Evolutionary conservation across 2,329 filamentous ascomycete genomes (phyloP), one percentile per base, ranked within the genome.

Genomic region (Hypoxylon sp.): DNA sequence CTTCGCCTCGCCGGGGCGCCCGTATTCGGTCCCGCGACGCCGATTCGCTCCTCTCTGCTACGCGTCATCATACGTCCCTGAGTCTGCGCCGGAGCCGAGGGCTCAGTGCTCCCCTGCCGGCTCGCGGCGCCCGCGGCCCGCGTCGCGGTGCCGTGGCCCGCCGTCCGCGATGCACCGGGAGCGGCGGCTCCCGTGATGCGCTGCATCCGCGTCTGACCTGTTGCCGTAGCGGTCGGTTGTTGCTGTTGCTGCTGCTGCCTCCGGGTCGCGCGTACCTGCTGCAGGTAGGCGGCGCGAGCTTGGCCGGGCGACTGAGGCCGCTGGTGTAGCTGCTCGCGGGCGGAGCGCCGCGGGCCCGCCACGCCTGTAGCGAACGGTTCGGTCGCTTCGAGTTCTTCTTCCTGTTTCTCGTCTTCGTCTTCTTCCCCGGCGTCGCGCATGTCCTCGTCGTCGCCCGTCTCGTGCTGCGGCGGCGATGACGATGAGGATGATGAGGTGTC

Each of bases 21-120:
- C 26, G 43, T 23, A 3, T 21, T 35, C 31, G 35, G 40, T 2
- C 37, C 58, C 6, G 58, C 59, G 21, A 64, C 41, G 0, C 66
- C 70, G 20, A 71, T 70, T 7, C 71, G 60, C 62, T 73, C 71
- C 9, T 72, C 71, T 9, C 70, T 62, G 27, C 68, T 72, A 41
- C 71, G 62, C 31, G 70, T 72, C 59, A 69, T 55, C 58, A 69
- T 57, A 15, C 70, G 66, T 3, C 64, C 48, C 1, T 64, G 61
- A 3, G 61, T 64, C 3, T 40, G 31, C 6, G 62, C 49, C 7
- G 63, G 65, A 15, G 26, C 21, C 42, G 62, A 18, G 15, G 56
- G 50, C 21, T 63, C 50, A 23, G 45, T 63, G 49, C 64, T 62
- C 47, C 60, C 55, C 31, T 61, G 49, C 29, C 61, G 29, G 11